These are phyloP conservation scores for Cryptococcus sp. DNA, from an alignment of 1,284 basidiomycete genomes.

Conservation along the genomic window DNA sequence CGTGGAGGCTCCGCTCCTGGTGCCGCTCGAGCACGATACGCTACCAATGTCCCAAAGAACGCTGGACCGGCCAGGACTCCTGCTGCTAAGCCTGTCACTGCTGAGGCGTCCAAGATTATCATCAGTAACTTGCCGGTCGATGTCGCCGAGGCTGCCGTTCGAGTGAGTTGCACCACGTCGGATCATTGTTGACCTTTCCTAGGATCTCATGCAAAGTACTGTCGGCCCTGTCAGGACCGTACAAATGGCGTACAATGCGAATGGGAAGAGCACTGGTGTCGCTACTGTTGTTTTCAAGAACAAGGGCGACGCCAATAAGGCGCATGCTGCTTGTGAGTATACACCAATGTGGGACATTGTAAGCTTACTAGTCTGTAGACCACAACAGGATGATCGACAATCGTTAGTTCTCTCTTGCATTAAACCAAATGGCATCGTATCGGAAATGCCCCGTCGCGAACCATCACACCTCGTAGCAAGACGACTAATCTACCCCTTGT, in stretches of 20 bases:
- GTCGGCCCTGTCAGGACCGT: conserved; percentile 84
- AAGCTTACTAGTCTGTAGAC: conserved; percentile 54
- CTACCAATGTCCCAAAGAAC: conserved; percentile 32
- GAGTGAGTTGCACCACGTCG: conserved; percentile 61
- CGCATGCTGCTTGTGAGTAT: conserved; percentile 71
- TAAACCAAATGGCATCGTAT: too few relatives aligned
- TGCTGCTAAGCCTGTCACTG: conserved; percentile 51
- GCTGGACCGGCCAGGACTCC: conserved; percentile 47
- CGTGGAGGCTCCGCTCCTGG: conserved; percentile 33
- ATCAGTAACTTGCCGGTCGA: conserved; percentile 94
- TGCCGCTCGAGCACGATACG: conserved; percentile 59
- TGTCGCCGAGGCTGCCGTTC: conserved; percentile 91
- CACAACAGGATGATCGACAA: conserved; percentile 99
- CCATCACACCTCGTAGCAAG: neutral
- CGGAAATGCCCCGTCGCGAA: neutral
- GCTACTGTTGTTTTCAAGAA: conserved; percentile 85
- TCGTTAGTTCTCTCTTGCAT: conserved; percentile 74
- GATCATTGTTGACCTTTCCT: conserved; percentile 3
- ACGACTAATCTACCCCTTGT: too few relatives aligned
- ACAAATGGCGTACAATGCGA: conserved; percentile 79
- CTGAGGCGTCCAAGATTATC: conserved; percentile 82
- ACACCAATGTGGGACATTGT: neutral
- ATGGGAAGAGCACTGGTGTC: conserved; percentile 85
- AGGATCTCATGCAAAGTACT: conserved; percentile 92
- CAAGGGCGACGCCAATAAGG: conserved; percentile 87